Evolutionary conservation across 306 rosid species (phyloP).

Genomic region (Gastrolobium bilobum): DNA sequence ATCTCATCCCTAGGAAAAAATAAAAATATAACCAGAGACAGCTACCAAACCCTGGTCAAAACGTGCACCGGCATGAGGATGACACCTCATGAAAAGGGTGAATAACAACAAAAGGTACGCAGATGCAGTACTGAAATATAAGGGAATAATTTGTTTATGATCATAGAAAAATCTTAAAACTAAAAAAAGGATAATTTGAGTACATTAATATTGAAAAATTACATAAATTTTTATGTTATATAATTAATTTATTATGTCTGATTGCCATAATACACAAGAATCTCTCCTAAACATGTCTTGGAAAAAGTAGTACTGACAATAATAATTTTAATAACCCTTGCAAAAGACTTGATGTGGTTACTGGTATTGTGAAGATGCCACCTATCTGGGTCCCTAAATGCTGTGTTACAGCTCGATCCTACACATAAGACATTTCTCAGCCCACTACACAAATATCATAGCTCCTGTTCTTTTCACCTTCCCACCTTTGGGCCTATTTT

Average conservation of each 20-base stretch:
- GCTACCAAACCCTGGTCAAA: constrained; percentile 21
- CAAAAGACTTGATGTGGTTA: constrained; percentile 36
- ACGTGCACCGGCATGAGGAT: constrained; percentile 18
- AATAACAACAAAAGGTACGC: constrained; percentile 5
- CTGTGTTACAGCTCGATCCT: constrained; percentile 51
- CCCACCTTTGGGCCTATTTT: constrained; percentile 5
- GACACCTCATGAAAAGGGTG: constrained; percentile 14
- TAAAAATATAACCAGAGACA: background rate
- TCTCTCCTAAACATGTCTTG: background rate
- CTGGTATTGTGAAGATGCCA: constrained; percentile 52
- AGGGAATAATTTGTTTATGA: background rate
- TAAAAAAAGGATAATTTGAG: background rate
- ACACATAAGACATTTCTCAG: constrained; percentile 48
- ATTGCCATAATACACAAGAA: background rate
- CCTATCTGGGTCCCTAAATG: constrained; percentile 49
- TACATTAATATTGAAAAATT: background rate
- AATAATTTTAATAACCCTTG: constrained; percentile 5
- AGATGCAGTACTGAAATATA: background rate
- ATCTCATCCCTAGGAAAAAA: background rate
- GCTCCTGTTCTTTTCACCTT: constrained; percentile 11
- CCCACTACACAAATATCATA: background rate
- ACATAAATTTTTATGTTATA: background rate
- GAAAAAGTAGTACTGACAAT: background rate
- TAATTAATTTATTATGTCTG: background rate
- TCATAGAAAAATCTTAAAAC: background rate